Evolutionary conservation across 2,329 filamentous ascomycete species (phyloP).

Genomic region (Aureobasidium pullulans): DNA sequence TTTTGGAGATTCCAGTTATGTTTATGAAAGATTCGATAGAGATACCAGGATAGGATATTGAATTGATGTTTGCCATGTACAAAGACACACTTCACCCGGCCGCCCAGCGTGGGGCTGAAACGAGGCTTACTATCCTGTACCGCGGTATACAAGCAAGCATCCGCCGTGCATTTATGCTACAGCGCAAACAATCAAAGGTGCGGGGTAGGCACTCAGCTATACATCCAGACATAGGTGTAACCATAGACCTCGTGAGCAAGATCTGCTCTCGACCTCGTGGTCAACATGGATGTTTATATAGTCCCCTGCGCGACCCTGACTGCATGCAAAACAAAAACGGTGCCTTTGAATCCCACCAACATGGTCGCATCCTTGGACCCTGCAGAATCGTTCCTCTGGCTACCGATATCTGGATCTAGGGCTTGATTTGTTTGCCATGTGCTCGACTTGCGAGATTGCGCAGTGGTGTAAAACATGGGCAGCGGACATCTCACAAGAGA

Average conservation of each 20-base stretch:
- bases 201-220: neutral
- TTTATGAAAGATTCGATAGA: neutral
- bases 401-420: neutral
- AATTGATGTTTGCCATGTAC: neutral
- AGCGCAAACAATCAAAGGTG: neutral
- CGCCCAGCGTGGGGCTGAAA: neutral
- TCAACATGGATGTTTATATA: neutral
- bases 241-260: neutral
- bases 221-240: neutral
- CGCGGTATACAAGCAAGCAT: neutral
- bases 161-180: neutral
- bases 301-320: neutral
- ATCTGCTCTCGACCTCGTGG: neutral
- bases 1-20: neutral
- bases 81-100: neutral
- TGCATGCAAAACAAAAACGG: neutral
- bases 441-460: neutral
- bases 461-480: neutral
- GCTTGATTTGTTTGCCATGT: neutral
- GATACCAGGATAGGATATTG: conserved; percentile 11
- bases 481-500: no score
- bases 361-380: neutral
- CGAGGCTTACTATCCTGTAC: neutral
- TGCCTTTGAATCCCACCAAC: neutral
- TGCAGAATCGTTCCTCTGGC: neutral